These are phyloP conservation scores for Russula brevipes DNA, from an alignment of 768 basidiomycete species.

Conservation along the genomic window DNA sequence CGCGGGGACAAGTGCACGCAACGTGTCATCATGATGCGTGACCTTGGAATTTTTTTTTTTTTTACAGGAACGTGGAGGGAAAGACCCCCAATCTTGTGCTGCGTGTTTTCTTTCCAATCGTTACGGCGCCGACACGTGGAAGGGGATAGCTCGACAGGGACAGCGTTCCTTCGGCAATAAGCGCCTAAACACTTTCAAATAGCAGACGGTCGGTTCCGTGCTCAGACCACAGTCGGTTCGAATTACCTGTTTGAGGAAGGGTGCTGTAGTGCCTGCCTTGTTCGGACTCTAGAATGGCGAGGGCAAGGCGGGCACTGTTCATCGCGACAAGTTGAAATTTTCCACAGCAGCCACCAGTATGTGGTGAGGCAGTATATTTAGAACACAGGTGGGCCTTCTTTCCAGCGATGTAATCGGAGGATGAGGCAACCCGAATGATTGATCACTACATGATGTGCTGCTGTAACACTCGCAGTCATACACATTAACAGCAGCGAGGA, in stretches of 20 bases:
- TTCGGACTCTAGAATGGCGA: constrained; percentile 10
- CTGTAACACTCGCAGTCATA: not conserved
- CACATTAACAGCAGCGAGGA: constrained; percentile 7
- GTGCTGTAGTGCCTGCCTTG: not conserved
- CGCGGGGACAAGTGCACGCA: constrained; percentile 8
- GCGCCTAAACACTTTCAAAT: constrained; percentile 24
- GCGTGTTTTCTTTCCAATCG: constrained; percentile 6
- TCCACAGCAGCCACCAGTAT: constrained; percentile 19
- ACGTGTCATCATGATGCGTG: constrained; percentile 13
- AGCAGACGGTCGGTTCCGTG: constrained; percentile 15
- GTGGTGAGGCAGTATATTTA: constrained; percentile 10
- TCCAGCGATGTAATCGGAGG: constrained; percentile 17
- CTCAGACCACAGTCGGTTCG: constrained; percentile 21
- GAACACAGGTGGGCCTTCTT: constrained; percentile 7
- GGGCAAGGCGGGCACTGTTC: constrained; percentile 14
- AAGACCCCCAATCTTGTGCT: constrained; percentile 3
- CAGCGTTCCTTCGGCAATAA: constrained; percentile 19
- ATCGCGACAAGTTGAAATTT: constrained; percentile 20
- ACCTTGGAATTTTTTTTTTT: constrained; percentile 3
- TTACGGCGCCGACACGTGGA: constrained; percentile 11
- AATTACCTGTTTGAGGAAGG: constrained; percentile 3
- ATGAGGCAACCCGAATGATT: constrained; percentile 14
- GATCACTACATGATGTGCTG: constrained; percentile 1
- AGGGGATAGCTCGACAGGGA: constrained; percentile 4
- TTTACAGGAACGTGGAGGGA: constrained; percentile 11